A percentile compares a stretch with the other conserved stretches of the same genome.
Conservation (phyloP, 768 basidiomycete genomes). For the Russula compacta region DNA sequence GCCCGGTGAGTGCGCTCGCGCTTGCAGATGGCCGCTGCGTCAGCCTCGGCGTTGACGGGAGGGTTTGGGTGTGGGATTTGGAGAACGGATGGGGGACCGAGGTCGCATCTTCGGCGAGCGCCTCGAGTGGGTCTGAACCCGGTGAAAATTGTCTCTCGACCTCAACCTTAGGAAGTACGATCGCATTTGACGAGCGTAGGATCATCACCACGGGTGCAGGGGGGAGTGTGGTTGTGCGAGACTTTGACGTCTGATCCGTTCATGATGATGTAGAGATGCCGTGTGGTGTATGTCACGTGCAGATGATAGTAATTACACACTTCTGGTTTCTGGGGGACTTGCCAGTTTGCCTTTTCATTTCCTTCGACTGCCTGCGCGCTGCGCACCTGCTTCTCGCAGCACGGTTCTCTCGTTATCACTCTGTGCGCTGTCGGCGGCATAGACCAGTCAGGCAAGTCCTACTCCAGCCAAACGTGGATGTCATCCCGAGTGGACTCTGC, state of each 20-base stretch:
- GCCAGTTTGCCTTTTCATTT: background rate
- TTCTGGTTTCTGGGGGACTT: background rate
- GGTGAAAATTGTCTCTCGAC: background rate
- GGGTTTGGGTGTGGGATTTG: constrained; percentile 82
- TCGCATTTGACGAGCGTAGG: constrained; percentile 67
- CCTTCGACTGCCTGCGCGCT: background rate
- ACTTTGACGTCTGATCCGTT: constrained; percentile 45
- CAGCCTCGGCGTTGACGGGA: constrained; percentile 59
- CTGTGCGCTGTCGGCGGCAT: background rate
- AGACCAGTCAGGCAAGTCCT: background rate
- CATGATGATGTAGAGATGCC: background rate
- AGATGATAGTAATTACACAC: no score
- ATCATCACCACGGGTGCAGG: constrained; percentile 42
- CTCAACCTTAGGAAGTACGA: constrained; percentile 29
- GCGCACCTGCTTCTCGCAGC: background rate
- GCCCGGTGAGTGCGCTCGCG: constrained; percentile 56
- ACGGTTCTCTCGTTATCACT: background rate
- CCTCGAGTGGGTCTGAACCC: constrained; percentile 20
- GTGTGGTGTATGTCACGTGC: background rate
- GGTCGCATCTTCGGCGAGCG: constrained; percentile 27
- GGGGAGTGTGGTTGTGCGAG: constrained; percentile 37
- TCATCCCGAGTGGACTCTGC: constrained; percentile 15
- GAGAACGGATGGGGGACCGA: constrained; percentile 42
- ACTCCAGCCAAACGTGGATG: background rate
- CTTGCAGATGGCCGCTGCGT: constrained; percentile 80